A percentile compares a stretch with the other conserved stretches of the same genome.
Conservation (phyloP, 306 rosid species). For the Lablab purpureus region DNA sequence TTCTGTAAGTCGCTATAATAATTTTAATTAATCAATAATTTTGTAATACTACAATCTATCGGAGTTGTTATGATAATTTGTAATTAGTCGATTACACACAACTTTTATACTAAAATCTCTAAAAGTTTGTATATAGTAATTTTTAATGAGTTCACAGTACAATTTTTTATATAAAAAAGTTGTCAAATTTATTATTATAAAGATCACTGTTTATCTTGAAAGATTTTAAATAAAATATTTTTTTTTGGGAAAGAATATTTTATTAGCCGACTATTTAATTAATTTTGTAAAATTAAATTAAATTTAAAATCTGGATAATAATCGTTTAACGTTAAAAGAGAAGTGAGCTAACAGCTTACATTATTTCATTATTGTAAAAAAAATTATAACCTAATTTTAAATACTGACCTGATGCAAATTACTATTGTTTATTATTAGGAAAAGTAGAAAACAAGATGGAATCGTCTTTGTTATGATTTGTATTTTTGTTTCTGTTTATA, state of each 20-base stretch:
- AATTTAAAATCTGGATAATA: too few relatives aligned
- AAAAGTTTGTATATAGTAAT: not conserved
- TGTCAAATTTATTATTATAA: not conserved
- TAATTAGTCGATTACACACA: not conserved
- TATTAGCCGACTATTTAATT: too few relatives aligned
- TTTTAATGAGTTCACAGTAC: not conserved
- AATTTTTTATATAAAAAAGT: not conserved
- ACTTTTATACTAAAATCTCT: not conserved
- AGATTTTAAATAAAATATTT: too few relatives aligned
- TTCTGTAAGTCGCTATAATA: too few relatives aligned
- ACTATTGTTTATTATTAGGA: not conserved
- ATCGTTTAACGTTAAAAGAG: too few relatives aligned
- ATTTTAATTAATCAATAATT: too few relatives aligned
- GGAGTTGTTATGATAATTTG: not conserved
- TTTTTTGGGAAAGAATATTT: too few relatives aligned
- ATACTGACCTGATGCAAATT: not conserved
- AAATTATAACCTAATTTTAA: too few relatives aligned
- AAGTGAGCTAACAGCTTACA: too few relatives aligned
- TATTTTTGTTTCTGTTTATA: not conserved
- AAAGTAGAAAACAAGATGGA: constrained; percentile 12
- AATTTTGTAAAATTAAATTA: too few relatives aligned
- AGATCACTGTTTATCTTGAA: too few relatives aligned
- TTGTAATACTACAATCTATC: too few relatives aligned
- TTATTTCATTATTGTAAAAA: not conserved
- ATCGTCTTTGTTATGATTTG: not conserved